Base-by-base conservation (phyloP, 208 protist species). In the Borovskyia barvae region DNA sequence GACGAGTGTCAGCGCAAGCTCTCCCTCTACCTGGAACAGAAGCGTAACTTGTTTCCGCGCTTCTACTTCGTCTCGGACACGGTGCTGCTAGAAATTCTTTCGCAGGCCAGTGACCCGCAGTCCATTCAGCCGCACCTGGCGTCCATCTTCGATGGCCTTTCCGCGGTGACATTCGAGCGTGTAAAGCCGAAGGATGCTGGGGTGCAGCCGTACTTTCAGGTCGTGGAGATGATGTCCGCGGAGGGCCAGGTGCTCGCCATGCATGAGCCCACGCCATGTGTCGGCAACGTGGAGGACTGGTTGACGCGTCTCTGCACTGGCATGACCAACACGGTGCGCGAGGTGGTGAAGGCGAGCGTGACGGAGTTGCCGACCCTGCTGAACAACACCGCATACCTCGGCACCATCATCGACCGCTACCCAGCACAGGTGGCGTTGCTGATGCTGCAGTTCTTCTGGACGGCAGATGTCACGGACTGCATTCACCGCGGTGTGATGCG, bases 31-130 rank as follows among this genome's bases (percentile, higher is more conserved):
- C 87, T 99, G 12, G 97, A 99, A 68, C 92, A 93, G 69, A 99
- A 99, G 82, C 87, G 98, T 28, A 89, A 91, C 69, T 70, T 93
- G 8, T 99, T 99, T 84, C 97, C 98, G 20, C 92, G 98, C 36
- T 99, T 99, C 87, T 99, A 99, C 87, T 99, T 99, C 70, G 95
- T 99, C 26, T 99, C 97, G 29, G 96, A 99, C 65, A 92, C 95
- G 40, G 94, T 97, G 67, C 73, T 99, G 55, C 82, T 99, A 24
- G 96, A 99, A 75, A 98, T 99, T 74, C 77, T 99, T 14, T 98
- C 90, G 29, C 96, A 99, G 74, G 92, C 93, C 28, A 92, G 82
- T 54, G 86, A 98, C 68, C 95, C 96, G 58, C 74, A 96, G 57
- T 91, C 93, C 8, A 97, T 99, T 58, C 90, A 98, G 77, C 78